Evolutionary conservation across 345 rosid species (phyloP), one percentile per base, ranked within the genome.

Genomic region (Rhizophora mangle): DNA sequence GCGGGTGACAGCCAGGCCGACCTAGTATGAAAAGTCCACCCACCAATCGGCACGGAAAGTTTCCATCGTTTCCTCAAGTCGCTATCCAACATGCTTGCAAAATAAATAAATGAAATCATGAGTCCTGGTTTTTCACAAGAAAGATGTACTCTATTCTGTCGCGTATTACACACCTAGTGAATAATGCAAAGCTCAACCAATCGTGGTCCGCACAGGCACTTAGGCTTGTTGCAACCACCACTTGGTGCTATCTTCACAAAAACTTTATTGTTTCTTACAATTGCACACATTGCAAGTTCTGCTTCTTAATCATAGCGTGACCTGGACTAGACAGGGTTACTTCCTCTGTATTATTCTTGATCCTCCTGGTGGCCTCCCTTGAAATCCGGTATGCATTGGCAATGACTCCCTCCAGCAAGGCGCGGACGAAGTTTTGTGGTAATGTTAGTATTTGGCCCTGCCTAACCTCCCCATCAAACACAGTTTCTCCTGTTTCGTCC

Each of bases 361-460:
- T 18, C 74, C 69, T 76, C 70, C 65, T 65, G 0, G 80, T 70
- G 0, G 77, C 82, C 60, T 80, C 82, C 66, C 81, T 74, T 1
- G 84, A 83, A 4, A 83, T 24, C 10, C 39, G 36, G 67, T 18
- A 78, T 3, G 82, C 60, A 55, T 83, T 83, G 30, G 53, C 20
- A 5, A 80, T 19, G 1, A 80, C 86, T 3, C 74, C 82, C 61
- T 63, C 68, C 4, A 82, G 82, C 63, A 80, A 2, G 19, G 56
- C 61, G 24, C 74, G 47, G 5, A 69, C 78, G 55, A 69, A 77
- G 60, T 65, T 68, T 49, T 81, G 87, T 31, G 83, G 83, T 9
- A 68, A 67, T 37, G 79, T 74, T 2, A 79, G 9, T 8, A 79
- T 55, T 46, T 84, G 87, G 18, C 82, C 77, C 60, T 67, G 69